phyloP scores from a whole-genome alignment of 1,139 yeast species.

The Debaryomyces singareniensis region DNA sequence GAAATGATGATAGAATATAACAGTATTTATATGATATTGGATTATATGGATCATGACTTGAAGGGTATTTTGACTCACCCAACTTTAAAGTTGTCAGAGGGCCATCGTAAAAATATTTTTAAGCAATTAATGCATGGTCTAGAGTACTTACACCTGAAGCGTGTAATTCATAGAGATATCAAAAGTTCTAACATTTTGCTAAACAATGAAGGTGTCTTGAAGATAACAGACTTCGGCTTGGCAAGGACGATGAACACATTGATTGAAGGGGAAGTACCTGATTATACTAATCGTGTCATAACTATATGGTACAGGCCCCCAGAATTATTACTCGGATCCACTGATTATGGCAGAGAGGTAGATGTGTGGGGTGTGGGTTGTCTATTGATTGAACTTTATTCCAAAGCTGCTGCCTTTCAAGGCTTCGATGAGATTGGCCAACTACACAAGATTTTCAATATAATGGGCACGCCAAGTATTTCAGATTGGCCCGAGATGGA shows the following conservation, averaged over 20 bases:
- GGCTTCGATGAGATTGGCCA: constrained; percentile 89
- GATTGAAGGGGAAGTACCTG: constrained; percentile 48
- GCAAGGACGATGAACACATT: constrained; percentile 73
- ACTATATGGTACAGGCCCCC: constrained; percentile 98
- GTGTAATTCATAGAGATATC: constrained; percentile 87
- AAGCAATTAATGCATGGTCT: constrained; percentile 76
- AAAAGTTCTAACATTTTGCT: constrained; percentile 88
- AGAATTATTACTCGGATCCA: constrained; percentile 81
- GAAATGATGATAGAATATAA: constrained; percentile 89
- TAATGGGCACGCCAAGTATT: constrained; percentile 81
- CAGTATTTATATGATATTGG: constrained; percentile 83
- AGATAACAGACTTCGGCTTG: constrained; percentile 90
- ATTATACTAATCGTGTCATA: constrained; percentile 89
- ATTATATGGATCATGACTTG: constrained; percentile 89
- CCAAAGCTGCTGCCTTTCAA: constrained; percentile 71
- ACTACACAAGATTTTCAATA: constrained; percentile 63
- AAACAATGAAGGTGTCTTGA: constrained; percentile 63
- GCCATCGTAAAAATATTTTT: constrained; percentile 73
- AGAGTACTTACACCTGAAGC: constrained; percentile 69
- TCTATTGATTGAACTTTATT: constrained; percentile 73
- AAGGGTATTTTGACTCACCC: constrained; percentile 84
- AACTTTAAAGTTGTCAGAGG: constrained; percentile 51
- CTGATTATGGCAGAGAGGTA: constrained; percentile 83
- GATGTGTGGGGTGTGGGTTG: constrained; percentile 99
- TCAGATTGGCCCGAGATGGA: constrained; percentile 76